Conservation (phyloP, 2,329 filamentous ascomycete genomes). For the Aspergillus melleus region DNA sequence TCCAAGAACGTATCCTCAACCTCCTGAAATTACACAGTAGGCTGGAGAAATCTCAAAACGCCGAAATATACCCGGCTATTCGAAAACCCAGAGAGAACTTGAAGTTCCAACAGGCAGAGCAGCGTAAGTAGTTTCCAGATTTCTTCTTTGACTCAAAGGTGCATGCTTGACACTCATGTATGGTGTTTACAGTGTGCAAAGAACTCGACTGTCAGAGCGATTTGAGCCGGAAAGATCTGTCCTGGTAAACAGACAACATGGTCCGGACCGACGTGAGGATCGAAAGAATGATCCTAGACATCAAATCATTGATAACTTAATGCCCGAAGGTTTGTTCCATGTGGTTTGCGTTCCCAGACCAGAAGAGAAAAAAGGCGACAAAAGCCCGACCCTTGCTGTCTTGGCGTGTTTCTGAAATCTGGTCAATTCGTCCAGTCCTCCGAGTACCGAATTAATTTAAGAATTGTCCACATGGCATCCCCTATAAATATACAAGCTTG, state of each 20-base stretch:
- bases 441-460: not conserved
- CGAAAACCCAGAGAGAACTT: slow-evolving; percentile 25
- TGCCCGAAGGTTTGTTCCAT: no score
- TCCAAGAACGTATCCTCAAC: slow-evolving; percentile 16
- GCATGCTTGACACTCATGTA: slow-evolving; percentile 1
- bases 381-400: not conserved
- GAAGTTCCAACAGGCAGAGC: slow-evolving; percentile 29
- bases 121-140: slow-evolving; percentile 18
- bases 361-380: not conserved
- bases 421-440: not conserved
- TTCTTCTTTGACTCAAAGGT: not conserved
- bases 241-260: slow-evolving; percentile 11
- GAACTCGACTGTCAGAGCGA: slow-evolving; percentile 17
- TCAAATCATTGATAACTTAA: no score
- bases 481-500: no score
- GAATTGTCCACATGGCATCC: not conserved
- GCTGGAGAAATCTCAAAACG: slow-evolving; percentile 22
- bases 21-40: slow-evolving; percentile 24
- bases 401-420: slow-evolving; percentile 7
- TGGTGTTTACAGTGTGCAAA: slow-evolving; percentile 19
- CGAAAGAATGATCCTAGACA: not conserved
- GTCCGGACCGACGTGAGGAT: not conserved
- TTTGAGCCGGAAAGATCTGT: slow-evolving; percentile 6
- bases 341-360: no score
- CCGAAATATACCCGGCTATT: slow-evolving; percentile 26